Conservation (phyloP, 371 early-diverging fungal genomes). For the Zopfochytrium polystomum region DNA sequence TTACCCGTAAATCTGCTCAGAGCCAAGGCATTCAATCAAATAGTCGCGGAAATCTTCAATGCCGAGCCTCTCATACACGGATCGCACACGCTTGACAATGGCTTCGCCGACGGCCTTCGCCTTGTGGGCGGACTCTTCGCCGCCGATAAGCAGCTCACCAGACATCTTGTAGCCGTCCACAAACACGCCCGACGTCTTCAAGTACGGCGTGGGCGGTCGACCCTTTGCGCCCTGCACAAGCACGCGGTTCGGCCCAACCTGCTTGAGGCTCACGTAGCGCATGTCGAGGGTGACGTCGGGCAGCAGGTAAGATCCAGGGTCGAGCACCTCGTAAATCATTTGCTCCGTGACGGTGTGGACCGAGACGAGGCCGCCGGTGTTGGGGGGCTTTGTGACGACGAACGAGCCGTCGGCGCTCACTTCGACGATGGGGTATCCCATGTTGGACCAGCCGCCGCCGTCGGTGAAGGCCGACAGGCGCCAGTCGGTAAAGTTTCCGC, state of each 20-base stretch:
- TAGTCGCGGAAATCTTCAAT: constrained; percentile 52
- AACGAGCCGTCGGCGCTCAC: constrained; percentile 59
- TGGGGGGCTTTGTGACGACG: constrained; percentile 65
- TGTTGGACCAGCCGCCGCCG: constrained; percentile 22
- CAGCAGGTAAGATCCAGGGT: constrained; percentile 61
- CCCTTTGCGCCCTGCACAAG: constrained; percentile 67
- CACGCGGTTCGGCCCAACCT: constrained; percentile 61
- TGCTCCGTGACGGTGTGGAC: constrained; percentile 67
- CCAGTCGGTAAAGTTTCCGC: constrained; percentile 79
- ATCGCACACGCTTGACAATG: constrained; percentile 53
- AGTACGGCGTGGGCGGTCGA: constrained; percentile 58
- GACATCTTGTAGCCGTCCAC: constrained; percentile 68
- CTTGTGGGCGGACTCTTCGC: constrained; percentile 64
- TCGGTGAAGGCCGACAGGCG: constrained; percentile 49
- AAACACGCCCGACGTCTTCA: constrained; percentile 70
- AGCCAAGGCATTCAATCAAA: constrained; percentile 65
- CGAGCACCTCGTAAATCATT: constrained; percentile 63
- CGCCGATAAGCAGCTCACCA: constrained; percentile 65
- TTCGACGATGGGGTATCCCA: constrained; percentile 70
- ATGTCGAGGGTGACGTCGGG: constrained; percentile 75
- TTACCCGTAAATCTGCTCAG: constrained; percentile 69
- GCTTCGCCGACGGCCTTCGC: constrained; percentile 63
- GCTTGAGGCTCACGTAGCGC: constrained; percentile 56
- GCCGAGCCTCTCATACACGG: constrained; percentile 50
- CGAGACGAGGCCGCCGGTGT: constrained; percentile 68